These are phyloP conservation scores for Colletotrichum sp. DNA, from an alignment of 2,329 filamentous ascomycete species.

Conservation along the genomic window DNA sequence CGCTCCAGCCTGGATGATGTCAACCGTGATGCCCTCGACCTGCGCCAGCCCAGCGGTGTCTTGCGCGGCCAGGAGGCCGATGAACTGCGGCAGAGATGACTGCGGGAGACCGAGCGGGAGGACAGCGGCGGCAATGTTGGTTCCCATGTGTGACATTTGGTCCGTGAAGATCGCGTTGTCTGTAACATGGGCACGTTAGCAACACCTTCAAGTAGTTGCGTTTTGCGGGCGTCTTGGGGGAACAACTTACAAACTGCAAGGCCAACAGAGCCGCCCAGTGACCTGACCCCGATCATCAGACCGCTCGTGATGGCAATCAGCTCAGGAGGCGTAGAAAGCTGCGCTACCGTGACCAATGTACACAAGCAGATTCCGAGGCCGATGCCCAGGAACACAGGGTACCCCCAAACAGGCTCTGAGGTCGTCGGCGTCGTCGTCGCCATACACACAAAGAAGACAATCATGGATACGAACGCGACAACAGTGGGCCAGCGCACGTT, in stretches of 20 bases:
- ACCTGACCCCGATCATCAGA: constrained; percentile 40
- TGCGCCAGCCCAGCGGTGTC: constrained; percentile 27
- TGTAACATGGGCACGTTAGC: not conserved
- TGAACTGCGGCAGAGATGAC: constrained; percentile 25
- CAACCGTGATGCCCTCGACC: constrained; percentile 30
- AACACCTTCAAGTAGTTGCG: not conserved
- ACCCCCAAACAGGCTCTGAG: constrained; percentile 36
- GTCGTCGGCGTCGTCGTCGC: constrained; percentile 30
- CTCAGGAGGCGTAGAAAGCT: constrained; percentile 40
- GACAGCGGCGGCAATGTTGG: constrained; percentile 35
- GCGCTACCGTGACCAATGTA: constrained; percentile 38
- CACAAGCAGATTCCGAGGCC: constrained; percentile 38
- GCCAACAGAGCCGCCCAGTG: constrained; percentile 40
- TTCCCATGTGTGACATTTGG: constrained; percentile 26
- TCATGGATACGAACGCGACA: constrained; percentile 29
- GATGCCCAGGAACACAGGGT: constrained; percentile 37
- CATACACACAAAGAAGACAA: constrained; percentile 37
- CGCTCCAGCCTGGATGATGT: constrained; percentile 29
- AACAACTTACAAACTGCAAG: constrained; percentile 31
- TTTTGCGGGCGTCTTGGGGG: not conserved
- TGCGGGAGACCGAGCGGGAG: constrained; percentile 31
- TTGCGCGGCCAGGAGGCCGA: constrained; percentile 28
- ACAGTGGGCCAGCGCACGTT: constrained; percentile 29
- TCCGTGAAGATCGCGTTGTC: constrained; percentile 33
- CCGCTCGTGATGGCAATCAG: constrained; percentile 41